phyloP scores from a whole-genome alignment of 2,329 filamentous ascomycete species.

The Sporothrix globosa region DNA sequence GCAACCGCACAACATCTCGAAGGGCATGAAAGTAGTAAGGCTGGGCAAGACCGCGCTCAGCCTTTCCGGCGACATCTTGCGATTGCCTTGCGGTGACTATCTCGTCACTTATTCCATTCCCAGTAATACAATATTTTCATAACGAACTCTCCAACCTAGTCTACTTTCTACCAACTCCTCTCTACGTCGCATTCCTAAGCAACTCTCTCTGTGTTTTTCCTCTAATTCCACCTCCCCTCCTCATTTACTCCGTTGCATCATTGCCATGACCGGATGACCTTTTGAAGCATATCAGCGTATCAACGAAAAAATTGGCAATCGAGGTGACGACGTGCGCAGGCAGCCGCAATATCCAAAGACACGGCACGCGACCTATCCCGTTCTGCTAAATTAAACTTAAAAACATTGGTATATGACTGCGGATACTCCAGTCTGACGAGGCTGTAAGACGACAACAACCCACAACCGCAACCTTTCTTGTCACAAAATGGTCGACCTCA shows the following conservation, averaged over 20 bases:
- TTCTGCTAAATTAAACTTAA: too few relatives aligned
- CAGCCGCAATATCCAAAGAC: not conserved
- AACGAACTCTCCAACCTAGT: conserved; percentile 1
- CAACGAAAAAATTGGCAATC: not conserved
- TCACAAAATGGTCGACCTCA: conserved; percentile 20
- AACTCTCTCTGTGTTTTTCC: not conserved
- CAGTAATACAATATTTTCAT: not conserved
- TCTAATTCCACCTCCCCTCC: not conserved
- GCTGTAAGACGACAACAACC: too few relatives aligned
- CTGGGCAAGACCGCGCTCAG: conserved; percentile 1
- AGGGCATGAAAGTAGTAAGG: conserved; percentile 3
- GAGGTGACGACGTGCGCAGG: conserved; percentile 7
- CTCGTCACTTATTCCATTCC: not conserved
- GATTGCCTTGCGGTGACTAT: not conserved
- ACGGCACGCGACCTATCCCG: not conserved
- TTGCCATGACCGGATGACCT: not conserved
- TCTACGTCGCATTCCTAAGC: conserved; percentile 19
- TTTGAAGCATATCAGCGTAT: not conserved
- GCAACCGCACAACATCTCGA: not conserved
- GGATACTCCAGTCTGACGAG: not conserved
- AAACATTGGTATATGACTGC: not conserved
- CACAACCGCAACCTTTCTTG: not conserved
- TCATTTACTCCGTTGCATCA: not conserved
- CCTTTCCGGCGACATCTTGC: conserved; percentile 4
- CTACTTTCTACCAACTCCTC: not conserved